A percentile compares a stretch with the other conserved stretches of the same genome.
These are phyloP conservation scores for Chytriomyces confervae DNA, from an alignment of 192 early-diverging fungal species.

Conservation along the genomic window DNA sequence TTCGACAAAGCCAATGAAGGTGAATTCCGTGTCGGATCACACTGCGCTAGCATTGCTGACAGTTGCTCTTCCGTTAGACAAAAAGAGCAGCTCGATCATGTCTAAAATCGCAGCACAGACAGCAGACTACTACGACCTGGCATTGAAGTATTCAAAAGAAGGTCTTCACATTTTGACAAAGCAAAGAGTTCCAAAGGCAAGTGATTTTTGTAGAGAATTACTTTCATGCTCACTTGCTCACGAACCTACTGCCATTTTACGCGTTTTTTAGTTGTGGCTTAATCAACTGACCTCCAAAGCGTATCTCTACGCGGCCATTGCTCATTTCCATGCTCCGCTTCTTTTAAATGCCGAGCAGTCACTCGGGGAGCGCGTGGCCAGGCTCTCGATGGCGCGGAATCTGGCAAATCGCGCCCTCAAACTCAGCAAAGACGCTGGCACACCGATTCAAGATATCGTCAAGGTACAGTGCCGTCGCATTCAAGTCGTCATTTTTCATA, in stretches of 20 bases:
- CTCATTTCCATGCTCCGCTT: conserved; percentile 60
- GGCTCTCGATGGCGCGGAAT: conserved; percentile 48
- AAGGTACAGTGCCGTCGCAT: conserved; percentile 32
- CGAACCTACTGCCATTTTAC: background rate
- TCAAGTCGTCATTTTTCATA: background rate
- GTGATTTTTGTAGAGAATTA: background rate
- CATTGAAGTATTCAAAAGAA: conserved; percentile 32
- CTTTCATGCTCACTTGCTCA: background rate
- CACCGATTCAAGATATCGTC: conserved; percentile 37
- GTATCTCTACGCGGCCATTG: conserved; percentile 54
- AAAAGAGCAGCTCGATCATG: conserved; percentile 49
- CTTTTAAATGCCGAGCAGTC: conserved; percentile 36
- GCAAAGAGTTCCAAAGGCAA: conserved; percentile 42
- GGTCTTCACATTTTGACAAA: conserved; percentile 24
- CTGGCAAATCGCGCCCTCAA: conserved; percentile 38
- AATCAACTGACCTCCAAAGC: conserved; percentile 50
- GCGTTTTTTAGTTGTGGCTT: conserved; percentile 27
- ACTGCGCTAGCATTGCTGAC: background rate
- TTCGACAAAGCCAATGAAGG: conserved; percentile 82
- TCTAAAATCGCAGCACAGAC: conserved; percentile 54
- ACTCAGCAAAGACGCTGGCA: conserved; percentile 42
- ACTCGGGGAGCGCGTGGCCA: conserved; percentile 54
- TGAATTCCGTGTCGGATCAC: background rate
- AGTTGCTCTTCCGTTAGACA: conserved; percentile 36
- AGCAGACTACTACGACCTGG: conserved; percentile 61